phyloP scores from a whole-genome alignment of 2,329 filamentous ascomycete species.

The Microcyclospora tardicrescens region DNA sequence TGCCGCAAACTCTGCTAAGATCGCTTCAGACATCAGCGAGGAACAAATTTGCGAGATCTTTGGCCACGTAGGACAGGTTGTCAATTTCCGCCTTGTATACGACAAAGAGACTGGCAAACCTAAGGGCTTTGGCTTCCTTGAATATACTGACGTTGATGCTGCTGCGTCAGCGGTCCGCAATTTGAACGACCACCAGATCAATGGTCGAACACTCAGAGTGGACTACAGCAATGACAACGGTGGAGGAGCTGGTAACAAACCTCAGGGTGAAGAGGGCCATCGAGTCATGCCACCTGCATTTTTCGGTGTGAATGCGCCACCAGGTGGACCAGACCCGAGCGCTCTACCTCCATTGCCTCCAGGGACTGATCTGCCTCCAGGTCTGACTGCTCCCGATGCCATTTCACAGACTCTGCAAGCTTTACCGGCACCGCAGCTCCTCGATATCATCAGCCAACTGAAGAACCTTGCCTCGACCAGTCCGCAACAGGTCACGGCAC shows the following conservation, averaged over 20 bases:
- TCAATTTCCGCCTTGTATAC: slow-evolving; percentile 87
- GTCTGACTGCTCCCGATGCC: slow-evolving; percentile 73
- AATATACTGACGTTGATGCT: slow-evolving; percentile 84
- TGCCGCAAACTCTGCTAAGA: not conserved
- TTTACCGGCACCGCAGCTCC: slow-evolving; percentile 73
- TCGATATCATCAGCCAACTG: slow-evolving; percentile 90
- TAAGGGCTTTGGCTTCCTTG: slow-evolving; percentile 93
- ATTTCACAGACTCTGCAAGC: slow-evolving; percentile 85
- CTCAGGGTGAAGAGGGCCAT: slow-evolving; percentile 5
- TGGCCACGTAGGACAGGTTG: slow-evolving; percentile 74
- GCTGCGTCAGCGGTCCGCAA: slow-evolving; percentile 92
- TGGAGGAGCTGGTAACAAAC: slow-evolving; percentile 37
- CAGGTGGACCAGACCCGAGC: slow-evolving; percentile 29
- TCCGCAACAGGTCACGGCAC: slow-evolving; percentile 69
- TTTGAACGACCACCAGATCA: slow-evolving; percentile 87
- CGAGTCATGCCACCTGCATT: slow-evolving; percentile 26
- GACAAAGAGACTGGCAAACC: slow-evolving; percentile 89
- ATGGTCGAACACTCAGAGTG: slow-evolving; percentile 85
- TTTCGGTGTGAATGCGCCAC: slow-evolving; percentile 29
- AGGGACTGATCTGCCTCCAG: slow-evolving; percentile 70
- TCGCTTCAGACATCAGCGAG: slow-evolving; percentile 65
- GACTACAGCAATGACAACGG: slow-evolving; percentile 92
- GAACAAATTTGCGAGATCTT: slow-evolving; percentile 94
- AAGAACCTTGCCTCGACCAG: slow-evolving; percentile 76
- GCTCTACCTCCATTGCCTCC: slow-evolving; percentile 67